Base-by-base conservation (phyloP, 768 basidiomycete genomes). In the Tylopilus plumbeoviolaceoides region DNA sequence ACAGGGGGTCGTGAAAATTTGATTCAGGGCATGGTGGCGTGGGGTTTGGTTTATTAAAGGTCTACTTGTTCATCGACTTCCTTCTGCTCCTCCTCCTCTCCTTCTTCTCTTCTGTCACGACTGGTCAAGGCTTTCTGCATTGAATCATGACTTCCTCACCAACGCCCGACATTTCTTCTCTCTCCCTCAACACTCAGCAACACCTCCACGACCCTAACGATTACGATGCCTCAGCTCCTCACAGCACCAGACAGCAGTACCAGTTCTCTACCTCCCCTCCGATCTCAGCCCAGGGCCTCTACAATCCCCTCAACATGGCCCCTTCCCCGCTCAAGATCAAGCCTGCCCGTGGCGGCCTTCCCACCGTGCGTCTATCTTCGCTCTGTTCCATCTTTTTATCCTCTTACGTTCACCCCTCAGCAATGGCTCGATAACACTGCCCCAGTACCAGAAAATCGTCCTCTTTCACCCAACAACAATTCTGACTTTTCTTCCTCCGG, bases 401-500 rank as follows among this genome's bases (percentile, higher is more conserved):
- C 54, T 25, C 67, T 69, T 17, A 68, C 58, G 33, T 63, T 67
- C 25, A 50, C 11, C 28, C 44, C 27, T 10, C 67, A 91, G 90
- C 90, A 92, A 84, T 92, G 90, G 90, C 81, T 92, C 60, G 90
- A 91, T 68, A 84, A 80, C 69, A 59, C 75, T 20, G 63, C 62
- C 30, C 30, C 30, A 30, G 30, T 28, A 52, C 68, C 33, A 73
- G 89, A 91, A 69, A 80, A 76, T 73, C 88, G 89, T 63, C 81
- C 91, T 35, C 78, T 91, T 55, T 92, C 90, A 14, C 90, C 91
- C 39, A 82, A 89, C 65, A 89, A 90, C 68, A 91, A 85, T 66
- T 91, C 89, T 14, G 90, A 93, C 72, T 84, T 93, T 70, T 92
- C 91, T 48, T 91, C 90, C 64, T 81, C 86, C 62, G 88, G 88